These are phyloP conservation scores for Leishmania braziliensis DNA, from an alignment of 208 protist species.

Conservation along the genomic window DNA sequence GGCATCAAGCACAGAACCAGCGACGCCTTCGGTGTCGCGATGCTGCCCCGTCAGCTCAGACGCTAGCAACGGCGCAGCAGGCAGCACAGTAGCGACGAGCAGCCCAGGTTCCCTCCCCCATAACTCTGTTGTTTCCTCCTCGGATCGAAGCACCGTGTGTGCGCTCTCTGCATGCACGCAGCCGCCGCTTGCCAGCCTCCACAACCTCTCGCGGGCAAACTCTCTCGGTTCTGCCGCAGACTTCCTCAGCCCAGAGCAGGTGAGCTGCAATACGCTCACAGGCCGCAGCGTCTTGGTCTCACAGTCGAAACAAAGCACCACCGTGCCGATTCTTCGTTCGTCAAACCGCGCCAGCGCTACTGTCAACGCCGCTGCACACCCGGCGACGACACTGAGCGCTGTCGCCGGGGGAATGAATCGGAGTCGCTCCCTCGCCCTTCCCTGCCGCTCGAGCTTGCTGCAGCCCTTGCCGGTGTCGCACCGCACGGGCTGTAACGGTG, in stretches of 20 bases:
- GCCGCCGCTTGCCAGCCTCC: background rate
- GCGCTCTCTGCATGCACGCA: background rate
- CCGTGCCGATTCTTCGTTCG: background rate
- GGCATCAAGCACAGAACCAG: slow-evolving; percentile 11
- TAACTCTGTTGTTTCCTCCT: slow-evolving; percentile 20
- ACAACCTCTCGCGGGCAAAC: background rate
- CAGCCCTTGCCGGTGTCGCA: slow-evolving; percentile 4
- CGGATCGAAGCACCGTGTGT: slow-evolving; percentile 5
- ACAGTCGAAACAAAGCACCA: slow-evolving; percentile 7
- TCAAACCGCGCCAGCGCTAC: background rate
- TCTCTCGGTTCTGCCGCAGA: background rate
- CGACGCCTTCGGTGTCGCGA: background rate
- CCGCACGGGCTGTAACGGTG: slow-evolving; percentile 11
- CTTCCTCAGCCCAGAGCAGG: background rate
- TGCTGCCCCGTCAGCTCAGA: background rate
- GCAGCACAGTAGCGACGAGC: slow-evolving; percentile 4
- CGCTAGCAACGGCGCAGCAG: background rate
- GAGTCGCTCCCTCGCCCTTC: background rate
- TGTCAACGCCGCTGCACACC: background rate
- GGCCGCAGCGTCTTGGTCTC: slow-evolving; percentile 1
- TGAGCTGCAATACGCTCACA: background rate
- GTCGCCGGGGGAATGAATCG: background rate
- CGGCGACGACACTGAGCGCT: background rate
- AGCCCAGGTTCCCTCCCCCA: slow-evolving; percentile 25
- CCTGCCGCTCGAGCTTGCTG: slow-evolving; percentile 10